Percentiles rank a stretch among this genome's conserved stretches.
Conservation (phyloP, 179 eudicot genomes). For the Nepenthes alata region DNA sequence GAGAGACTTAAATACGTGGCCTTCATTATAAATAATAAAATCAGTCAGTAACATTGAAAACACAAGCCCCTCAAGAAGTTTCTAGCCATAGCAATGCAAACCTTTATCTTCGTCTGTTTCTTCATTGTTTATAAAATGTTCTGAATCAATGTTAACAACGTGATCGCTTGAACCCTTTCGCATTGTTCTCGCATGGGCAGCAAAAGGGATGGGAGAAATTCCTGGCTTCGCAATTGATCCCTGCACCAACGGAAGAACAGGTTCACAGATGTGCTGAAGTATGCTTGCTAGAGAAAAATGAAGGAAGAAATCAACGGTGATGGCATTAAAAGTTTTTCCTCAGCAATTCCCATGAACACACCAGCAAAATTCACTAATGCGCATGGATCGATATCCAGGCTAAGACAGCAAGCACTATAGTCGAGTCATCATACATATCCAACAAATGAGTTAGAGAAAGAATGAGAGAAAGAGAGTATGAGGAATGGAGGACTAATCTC, state of each 20-base stretch:
- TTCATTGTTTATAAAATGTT: constrained; percentile 52
- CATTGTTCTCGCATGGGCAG: constrained; percentile 66
- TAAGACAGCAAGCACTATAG: too few species aligned
- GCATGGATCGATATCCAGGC: too few species aligned
- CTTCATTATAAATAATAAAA: constrained; percentile 30
- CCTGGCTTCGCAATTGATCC: constrained; percentile 47
- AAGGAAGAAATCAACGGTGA: not conserved
- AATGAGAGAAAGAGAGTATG: too few species aligned
- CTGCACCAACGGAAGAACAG: constrained; percentile 32
- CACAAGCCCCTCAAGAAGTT: not conserved
- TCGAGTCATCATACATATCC: too few species aligned
- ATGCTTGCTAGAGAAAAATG: not conserved
- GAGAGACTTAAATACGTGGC: constrained; percentile 84
- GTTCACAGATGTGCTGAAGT: constrained; percentile 2
- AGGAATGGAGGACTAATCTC: too few species aligned
- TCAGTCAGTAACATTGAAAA: not conserved
- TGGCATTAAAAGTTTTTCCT: too few species aligned
- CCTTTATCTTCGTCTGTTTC: constrained; percentile 80
- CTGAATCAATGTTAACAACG: constrained; percentile 77
- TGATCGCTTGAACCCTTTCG: constrained; percentile 84
- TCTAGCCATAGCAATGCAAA: constrained; percentile 14
- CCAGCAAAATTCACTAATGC: too few species aligned
- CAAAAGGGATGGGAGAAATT: constrained; percentile 49
- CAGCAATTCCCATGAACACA: too few species aligned
- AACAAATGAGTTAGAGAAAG: too few species aligned